phyloP scores from a whole-genome alignment of 495 filamentous ascomycete genomes.

The Penicillium turbatum region DNA sequence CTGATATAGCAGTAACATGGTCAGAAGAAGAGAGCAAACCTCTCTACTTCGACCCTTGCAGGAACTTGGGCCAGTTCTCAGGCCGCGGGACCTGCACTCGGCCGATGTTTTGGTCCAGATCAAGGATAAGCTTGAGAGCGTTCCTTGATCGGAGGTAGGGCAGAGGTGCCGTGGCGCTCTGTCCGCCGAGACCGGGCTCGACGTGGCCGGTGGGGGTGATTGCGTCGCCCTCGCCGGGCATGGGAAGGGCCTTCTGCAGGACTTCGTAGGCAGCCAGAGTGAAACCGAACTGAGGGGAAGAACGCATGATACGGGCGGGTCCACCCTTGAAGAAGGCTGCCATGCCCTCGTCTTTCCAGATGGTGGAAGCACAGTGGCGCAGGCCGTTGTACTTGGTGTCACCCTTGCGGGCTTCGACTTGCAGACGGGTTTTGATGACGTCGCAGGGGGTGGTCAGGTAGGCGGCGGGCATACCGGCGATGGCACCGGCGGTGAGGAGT shows the following conservation, averaged over 20 bases:
- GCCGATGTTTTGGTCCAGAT: slow-evolving; percentile 89
- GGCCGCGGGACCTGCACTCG: slow-evolving; percentile 54
- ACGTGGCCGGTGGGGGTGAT: slow-evolving; percentile 39
- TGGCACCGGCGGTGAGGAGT: slow-evolving; percentile 90
- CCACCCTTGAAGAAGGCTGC: slow-evolving; percentile 98
- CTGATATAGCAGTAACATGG: background rate
- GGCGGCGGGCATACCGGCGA: slow-evolving; percentile 97
- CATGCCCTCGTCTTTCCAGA: slow-evolving; percentile 88
- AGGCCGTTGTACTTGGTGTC: slow-evolving; percentile 81
- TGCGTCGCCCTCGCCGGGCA: slow-evolving; percentile 62
- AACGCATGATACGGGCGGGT: slow-evolving; percentile 87
- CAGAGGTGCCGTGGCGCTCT: slow-evolving; percentile 60
- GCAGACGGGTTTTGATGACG: slow-evolving; percentile 97
- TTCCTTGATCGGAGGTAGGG: slow-evolving; percentile 85
- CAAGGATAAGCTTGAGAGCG: slow-evolving; percentile 94
- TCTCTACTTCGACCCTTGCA: slow-evolving; percentile 33
- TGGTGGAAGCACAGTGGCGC: slow-evolving; percentile 78
- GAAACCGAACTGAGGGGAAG: slow-evolving; percentile 96
- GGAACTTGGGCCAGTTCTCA: slow-evolving; percentile 42
- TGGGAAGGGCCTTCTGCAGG: slow-evolving; percentile 75
- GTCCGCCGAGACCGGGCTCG: slow-evolving; percentile 54
- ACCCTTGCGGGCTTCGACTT: slow-evolving; percentile 95
- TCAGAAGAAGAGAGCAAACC: background rate
- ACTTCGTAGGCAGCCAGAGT: slow-evolving; percentile 94
- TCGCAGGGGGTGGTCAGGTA: slow-evolving; percentile 97